These are phyloP conservation scores for Brassica rapa DNA, from an alignment of 345 rosid species.

Conservation along the genomic window DNA sequence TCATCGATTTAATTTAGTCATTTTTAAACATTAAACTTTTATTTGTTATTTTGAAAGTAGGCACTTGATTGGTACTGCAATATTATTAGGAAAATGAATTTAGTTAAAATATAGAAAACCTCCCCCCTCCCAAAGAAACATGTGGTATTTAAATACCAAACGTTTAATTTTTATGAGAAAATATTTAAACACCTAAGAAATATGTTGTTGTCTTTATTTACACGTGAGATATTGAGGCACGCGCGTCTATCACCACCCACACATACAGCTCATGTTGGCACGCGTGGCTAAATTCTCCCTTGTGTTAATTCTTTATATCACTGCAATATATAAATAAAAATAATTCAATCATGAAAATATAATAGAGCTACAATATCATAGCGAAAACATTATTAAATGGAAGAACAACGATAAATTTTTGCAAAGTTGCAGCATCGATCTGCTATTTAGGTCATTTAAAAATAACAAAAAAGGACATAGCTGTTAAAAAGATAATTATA, in stretches of 20 bases:
- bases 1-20: not conserved
- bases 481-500: no score
- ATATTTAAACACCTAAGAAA: not conserved
- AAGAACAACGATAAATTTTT: not conserved
- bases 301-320: not conserved
- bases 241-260: slow-evolving; percentile 42
- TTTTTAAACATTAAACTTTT: not conserved
- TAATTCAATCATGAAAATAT: not conserved
- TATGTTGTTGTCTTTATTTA: slow-evolving; percentile 38
- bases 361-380: not conserved
- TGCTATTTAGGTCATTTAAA: not conserved
- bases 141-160: not conserved
- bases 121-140: not conserved
- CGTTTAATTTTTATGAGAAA: not conserved
- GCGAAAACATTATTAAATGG: not conserved
- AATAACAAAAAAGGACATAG: not conserved
- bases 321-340: no score
- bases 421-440: not conserved
- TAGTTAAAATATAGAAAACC: not conserved
- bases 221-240: slow-evolving; percentile 67
- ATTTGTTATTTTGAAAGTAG: slow-evolving; percentile 9
- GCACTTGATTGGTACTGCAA: not conserved
- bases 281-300: slow-evolving; percentile 43
- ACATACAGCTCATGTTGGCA: slow-evolving; percentile 51
- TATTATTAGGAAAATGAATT: not conserved